These are phyloP conservation scores for Aureobasidium sp. DNA, from an alignment of 2,329 filamentous ascomycete genomes.

Conservation along the genomic window DNA sequence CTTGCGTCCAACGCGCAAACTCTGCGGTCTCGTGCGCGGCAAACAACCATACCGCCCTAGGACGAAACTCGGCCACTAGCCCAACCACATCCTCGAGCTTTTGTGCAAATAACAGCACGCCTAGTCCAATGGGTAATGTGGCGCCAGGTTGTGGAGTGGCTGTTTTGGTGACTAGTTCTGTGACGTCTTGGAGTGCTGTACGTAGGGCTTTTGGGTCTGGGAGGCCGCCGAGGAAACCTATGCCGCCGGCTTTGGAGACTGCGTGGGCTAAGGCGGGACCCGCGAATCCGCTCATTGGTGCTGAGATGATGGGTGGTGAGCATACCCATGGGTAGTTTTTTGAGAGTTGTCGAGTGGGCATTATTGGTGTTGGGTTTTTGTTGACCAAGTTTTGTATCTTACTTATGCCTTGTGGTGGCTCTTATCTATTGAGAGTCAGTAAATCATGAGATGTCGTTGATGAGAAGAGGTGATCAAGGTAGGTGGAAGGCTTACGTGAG, in stretches of 20 bases:
- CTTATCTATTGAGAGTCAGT: not conserved
- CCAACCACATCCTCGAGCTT: not conserved
- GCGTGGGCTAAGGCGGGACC: not conserved
- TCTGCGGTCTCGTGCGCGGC: constrained; percentile 43
- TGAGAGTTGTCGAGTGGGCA: not conserved
- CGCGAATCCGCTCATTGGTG: not conserved
- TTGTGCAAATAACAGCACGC: not conserved
- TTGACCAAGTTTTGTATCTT: not conserved
- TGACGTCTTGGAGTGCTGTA: constrained; percentile 1
- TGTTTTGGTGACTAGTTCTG: not conserved
- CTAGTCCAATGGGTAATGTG: not conserved
- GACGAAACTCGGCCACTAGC: not conserved
- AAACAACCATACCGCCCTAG: constrained; percentile 52
- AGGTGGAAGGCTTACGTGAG: not conserved
- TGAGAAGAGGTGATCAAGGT: not conserved
- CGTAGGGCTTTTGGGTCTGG: not conserved
- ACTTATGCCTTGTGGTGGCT: too few relatives aligned
- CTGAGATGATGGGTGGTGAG: not conserved
- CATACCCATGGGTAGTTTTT: not conserved
- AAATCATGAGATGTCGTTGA: not conserved
- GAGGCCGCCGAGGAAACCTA: not conserved
- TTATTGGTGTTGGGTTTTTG: not conserved
- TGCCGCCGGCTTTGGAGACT: not conserved
- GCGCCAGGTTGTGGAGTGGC: not conserved
- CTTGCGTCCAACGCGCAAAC: constrained; percentile 27